Evolutionary conservation across 2,329 filamentous ascomycete genomes (phyloP), one percentile per base, ranked within the genome.

Genomic region (Fusarium sarcochroum): DNA sequence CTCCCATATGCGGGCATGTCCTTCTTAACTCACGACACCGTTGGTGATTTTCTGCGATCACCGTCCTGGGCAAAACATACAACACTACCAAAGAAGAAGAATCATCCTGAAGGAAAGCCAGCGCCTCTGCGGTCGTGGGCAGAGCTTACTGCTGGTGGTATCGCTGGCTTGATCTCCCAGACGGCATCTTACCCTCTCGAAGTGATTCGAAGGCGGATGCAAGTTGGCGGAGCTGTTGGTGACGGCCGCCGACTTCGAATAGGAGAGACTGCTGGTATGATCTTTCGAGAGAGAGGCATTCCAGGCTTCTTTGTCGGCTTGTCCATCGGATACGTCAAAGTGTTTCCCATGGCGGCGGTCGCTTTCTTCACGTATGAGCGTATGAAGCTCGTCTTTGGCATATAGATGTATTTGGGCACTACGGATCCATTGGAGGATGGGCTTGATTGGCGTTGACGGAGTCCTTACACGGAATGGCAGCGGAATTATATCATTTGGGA

Each of bases 1-100:
- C 83, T 99, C 1, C 96, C 96, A 0, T 99, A 99, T 76, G 96
- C 96, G 2, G 96, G 96, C 73, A 91, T 97, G 75, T 97, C 94
- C 2, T 99, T 99, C 81, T 86, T 99, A 40, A 97, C 93, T 0
- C 96, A 99, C 81, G 96, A 99, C 79, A 93, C 93, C 6, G 89
- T 91, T 40, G 93, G 93, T 63, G 96, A 99, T 78, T 75, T 96
- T 46, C 86, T 99, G 72, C 93, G 94, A 18, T 85, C 87, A 57
- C 90, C 90, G 0, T 68, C 78, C 1, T 74, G 98, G 8, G 89
- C 91, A 6, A 77, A 85, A 45, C 92, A 93, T 77, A 97, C 95
- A 6, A 93, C 92, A 0, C 82, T 97, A 2, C 89, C 92, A 0
- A 83, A 85, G 63, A 89, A 85, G 49, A 83, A 78, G 81, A 83